Conservation (phyloP, 1,284 basidiomycete genomes). For the Heterobasidion parviporum region DNA sequence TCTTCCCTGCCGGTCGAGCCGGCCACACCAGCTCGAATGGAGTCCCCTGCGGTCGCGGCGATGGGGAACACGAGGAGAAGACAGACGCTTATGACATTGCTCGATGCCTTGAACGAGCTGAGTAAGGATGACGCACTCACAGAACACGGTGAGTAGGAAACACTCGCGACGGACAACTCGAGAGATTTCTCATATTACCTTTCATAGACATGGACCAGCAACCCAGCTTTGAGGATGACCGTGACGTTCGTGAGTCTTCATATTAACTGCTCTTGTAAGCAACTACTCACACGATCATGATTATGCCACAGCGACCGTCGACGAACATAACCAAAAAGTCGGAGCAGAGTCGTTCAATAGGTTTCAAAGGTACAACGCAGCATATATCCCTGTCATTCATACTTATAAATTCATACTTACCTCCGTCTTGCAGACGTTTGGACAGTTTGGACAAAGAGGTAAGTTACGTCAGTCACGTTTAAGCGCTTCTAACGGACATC, state of each 20-base stretch:
- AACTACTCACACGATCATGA: too few species aligned
- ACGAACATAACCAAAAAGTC: conserved; percentile 56
- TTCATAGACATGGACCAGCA: conserved; percentile 24
- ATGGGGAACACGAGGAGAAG: conserved; percentile 23
- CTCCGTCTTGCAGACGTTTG: conserved; percentile 33
- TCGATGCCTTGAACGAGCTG: conserved; percentile 55
- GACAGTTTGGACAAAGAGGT: conserved; percentile 61
- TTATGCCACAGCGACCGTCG: conserved; percentile 40
- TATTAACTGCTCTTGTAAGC: neutral
- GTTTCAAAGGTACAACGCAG: conserved; percentile 40
- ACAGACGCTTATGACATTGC: conserved; percentile 55
- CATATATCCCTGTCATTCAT: too few species aligned
- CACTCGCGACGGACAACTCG: conserved; percentile 1
- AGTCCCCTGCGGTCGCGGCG: neutral
- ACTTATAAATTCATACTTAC: neutral
- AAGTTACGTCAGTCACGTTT: conserved; percentile 3
- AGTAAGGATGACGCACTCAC: conserved; percentile 36
- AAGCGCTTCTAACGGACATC: neutral
- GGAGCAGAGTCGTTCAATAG: conserved; percentile 55
- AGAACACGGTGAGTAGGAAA: conserved; percentile 11
- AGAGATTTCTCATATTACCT: neutral
- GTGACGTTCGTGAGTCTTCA: conserved; percentile 50
- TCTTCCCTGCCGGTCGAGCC: neutral
- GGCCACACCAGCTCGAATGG: neutral
- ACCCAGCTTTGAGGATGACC: conserved; percentile 50